Percentiles rank a stretch among this genome's conserved stretches.
Conservation (phyloP, 2,329 filamentous ascomycete genomes). For the Xylaria sp. region DNA sequence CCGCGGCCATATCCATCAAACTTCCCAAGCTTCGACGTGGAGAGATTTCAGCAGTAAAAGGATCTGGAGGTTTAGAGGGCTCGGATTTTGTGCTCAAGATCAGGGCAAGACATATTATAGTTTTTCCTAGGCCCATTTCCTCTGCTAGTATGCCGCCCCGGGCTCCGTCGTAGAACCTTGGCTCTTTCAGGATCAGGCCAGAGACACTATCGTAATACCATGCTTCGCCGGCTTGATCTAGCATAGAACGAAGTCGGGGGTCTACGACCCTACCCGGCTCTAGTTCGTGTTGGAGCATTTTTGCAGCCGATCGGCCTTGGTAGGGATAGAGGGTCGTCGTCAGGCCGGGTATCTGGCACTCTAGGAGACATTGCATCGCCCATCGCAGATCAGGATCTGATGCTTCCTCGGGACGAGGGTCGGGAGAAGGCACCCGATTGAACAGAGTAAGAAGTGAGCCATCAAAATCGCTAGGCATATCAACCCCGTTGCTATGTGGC, state of each 20-base stretch:
- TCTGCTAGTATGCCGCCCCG: slow-evolving; percentile 81
- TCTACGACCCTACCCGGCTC: slow-evolving; percentile 70
- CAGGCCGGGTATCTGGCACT: slow-evolving; percentile 60
- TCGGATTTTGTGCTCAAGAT: slow-evolving; percentile 78
- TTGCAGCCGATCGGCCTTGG: slow-evolving; percentile 75
- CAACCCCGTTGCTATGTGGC: slow-evolving; percentile 36
- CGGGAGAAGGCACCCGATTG: slow-evolving; percentile 73
- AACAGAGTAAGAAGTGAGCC: slow-evolving; percentile 71
- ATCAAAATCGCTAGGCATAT: slow-evolving; percentile 45
- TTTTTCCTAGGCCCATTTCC: slow-evolving; percentile 85
- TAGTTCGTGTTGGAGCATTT: slow-evolving; percentile 77
- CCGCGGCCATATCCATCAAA: slow-evolving; percentile 78
- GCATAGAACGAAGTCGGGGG: slow-evolving; percentile 68
- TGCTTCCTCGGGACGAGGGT: slow-evolving; percentile 58
- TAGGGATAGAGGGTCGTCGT: slow-evolving; percentile 74
- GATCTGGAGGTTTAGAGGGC: slow-evolving; percentile 67
- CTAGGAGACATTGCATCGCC: slow-evolving; percentile 61
- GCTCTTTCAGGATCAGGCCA: slow-evolving; percentile 66
- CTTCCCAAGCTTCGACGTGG: slow-evolving; percentile 56
- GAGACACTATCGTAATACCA: slow-evolving; percentile 76
- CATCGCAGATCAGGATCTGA: slow-evolving; percentile 56
- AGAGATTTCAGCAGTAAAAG: slow-evolving; percentile 51
- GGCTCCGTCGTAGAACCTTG: slow-evolving; percentile 73
- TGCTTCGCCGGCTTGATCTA: slow-evolving; percentile 62
- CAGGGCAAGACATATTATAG: slow-evolving; percentile 79